A percentile compares a stretch with the other conserved stretches of the same genome.
phyloP scores from a whole-genome alignment of 441 rosid species.

The Jatropha multifida region DNA sequence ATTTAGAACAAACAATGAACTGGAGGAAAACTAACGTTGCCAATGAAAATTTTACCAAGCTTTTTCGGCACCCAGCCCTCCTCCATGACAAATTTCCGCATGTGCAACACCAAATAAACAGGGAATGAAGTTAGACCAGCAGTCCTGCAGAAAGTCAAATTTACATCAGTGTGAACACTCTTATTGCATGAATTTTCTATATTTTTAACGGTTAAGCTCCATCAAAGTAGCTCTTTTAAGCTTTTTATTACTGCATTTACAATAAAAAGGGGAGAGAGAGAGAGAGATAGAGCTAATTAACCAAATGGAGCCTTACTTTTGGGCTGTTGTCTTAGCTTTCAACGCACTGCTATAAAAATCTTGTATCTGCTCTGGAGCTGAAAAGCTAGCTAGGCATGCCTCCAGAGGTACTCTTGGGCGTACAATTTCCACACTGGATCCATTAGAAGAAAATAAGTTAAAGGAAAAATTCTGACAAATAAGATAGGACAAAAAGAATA shows the following conservation, averaged over 20 bases:
- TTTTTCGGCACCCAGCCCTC: constrained; percentile 99
- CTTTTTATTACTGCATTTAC: background rate
- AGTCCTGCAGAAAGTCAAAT: constrained; percentile 48
- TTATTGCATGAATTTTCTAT: background rate
- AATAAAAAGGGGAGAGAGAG: too few species aligned
- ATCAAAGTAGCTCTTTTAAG: background rate
- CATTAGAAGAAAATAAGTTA: constrained; percentile 38
- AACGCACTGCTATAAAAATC: constrained; percentile 91
- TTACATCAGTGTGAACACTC: background rate
- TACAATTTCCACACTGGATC: constrained; percentile 70
- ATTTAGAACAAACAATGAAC: constrained; percentile 6
- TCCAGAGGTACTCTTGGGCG: constrained; percentile 96
- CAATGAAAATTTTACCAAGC: constrained; percentile 58
- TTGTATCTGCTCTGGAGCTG: constrained; percentile 75
- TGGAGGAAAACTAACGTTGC: constrained; percentile 14
- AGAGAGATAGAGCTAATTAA: background rate
- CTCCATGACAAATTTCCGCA: constrained; percentile 94
- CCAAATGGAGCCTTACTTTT: constrained; percentile 48
- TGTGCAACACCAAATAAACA: constrained; percentile 93
- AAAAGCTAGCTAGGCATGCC: constrained; percentile 85
- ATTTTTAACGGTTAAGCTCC: background rate
- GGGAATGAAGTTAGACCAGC: constrained; percentile 95
- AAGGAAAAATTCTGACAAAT: constrained; percentile 17
- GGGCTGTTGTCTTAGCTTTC: constrained; percentile 79
- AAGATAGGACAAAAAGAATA: constrained; percentile 11